phyloP scores from a whole-genome alignment of 2,329 filamentous ascomycete species.

The Phaeosphaeriaceae sp. region DNA sequence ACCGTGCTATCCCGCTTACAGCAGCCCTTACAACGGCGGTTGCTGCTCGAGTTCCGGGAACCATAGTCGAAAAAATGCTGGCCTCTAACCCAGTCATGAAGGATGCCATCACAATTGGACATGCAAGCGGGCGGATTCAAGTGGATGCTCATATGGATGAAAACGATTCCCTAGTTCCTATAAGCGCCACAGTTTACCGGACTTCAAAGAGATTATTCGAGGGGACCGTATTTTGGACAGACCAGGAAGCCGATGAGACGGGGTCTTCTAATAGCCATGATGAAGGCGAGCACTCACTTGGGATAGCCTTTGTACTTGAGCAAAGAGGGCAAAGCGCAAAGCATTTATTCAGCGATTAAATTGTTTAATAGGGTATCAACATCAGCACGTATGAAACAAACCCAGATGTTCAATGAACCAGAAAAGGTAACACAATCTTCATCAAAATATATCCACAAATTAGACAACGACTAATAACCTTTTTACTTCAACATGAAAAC shows the following conservation, averaged over 20 bases:
- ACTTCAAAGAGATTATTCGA: constrained; percentile 49
- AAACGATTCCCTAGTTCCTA: background rate
- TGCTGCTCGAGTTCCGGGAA: constrained; percentile 46
- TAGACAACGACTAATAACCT: too few relatives aligned
- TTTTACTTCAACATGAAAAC: too few relatives aligned
- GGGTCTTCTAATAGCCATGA: constrained; percentile 6
- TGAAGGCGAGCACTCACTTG: constrained; percentile 25
- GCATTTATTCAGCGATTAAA: background rate
- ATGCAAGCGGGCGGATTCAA: constrained; percentile 40
- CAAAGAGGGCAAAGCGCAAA: constrained; percentile 7
- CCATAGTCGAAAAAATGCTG: constrained; percentile 43
- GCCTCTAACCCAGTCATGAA: constrained; percentile 31
- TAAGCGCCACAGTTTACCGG: constrained; percentile 12
- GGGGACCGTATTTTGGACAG: constrained; percentile 36
- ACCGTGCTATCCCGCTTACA: constrained; percentile 53
- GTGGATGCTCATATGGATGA: background rate
- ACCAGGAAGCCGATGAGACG: constrained; percentile 4
- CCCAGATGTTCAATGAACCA: too few relatives aligned
- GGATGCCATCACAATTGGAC: constrained; percentile 47
- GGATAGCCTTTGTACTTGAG: constrained; percentile 29
- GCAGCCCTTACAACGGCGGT: constrained; percentile 52
- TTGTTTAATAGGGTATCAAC: too few relatives aligned
- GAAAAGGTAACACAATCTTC: too few relatives aligned
- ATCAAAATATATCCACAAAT: too few relatives aligned
- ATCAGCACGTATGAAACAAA: too few relatives aligned